A percentile compares a stretch with the other conserved stretches of the same genome.
phyloP scores from a whole-genome alignment of 352 stramenopile genomes.

The Phytophthora megakarya region DNA sequence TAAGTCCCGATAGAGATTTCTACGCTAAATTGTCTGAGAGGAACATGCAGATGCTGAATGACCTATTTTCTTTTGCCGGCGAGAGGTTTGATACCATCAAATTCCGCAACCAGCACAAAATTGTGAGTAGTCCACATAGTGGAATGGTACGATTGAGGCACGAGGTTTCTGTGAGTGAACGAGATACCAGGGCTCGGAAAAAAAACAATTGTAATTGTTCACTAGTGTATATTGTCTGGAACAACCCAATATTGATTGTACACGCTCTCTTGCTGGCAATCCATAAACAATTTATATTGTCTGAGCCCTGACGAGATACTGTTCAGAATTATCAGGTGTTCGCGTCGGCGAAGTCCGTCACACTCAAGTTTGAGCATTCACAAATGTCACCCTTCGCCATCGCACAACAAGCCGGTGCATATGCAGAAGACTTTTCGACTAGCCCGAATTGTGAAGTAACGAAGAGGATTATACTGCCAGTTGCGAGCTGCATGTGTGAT shows the following conservation, averaged over 20 bases:
- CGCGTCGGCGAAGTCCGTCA: not conserved
- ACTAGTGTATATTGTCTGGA: no score
- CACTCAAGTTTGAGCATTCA: not conserved
- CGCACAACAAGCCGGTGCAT: not conserved
- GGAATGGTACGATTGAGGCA: constrained; percentile 4
- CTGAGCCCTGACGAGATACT: constrained; percentile 1
- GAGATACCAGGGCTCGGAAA: no score
- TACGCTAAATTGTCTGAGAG: constrained; percentile 1
- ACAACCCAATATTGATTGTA: no score
- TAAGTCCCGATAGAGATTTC: not conserved
- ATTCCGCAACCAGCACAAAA: constrained; percentile 1
- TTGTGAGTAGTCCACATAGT: not conserved
- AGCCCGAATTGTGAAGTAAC: no score
- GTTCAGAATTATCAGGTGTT: not conserved
- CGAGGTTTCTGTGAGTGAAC: constrained; percentile 2
- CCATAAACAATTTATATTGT: no score
- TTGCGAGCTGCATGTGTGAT: no score
- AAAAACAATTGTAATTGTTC: no score
- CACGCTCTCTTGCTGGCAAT: no score
- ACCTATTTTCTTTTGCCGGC: constrained; percentile 1
- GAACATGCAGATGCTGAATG: constrained; percentile 4
- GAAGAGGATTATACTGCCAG: no score
- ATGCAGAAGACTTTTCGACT: not conserved
- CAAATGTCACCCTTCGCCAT: not conserved
- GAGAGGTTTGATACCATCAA: constrained; percentile 3